Evolutionary conservation across 2,329 filamentous ascomycete genomes (phyloP).

Genomic region (Aspergillus puulaauensis): DNA sequence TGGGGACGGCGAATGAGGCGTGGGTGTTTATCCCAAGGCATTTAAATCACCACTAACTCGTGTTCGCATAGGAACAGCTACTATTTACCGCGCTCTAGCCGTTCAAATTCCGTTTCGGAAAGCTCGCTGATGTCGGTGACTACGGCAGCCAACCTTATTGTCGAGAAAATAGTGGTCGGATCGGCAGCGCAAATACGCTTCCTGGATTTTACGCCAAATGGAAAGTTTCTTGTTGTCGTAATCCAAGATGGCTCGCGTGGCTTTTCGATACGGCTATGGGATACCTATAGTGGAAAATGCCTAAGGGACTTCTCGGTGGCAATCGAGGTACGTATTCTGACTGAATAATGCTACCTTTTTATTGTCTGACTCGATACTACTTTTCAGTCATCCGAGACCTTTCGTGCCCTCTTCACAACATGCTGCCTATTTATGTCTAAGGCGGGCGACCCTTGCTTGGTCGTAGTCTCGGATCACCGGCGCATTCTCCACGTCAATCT

Average conservation of each 20-base stretch:
- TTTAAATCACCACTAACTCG: not conserved
- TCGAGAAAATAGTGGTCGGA: not conserved
- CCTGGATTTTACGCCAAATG: slow-evolving; percentile 11
- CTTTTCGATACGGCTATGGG: slow-evolving; percentile 14
- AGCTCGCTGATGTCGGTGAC: not conserved
- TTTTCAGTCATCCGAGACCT: not conserved
- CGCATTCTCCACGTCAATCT: slow-evolving; percentile 3
- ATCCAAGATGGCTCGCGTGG: slow-evolving; percentile 1
- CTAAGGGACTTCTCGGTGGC: slow-evolving; percentile 4
- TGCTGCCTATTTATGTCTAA: not conserved
- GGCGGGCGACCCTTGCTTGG: not conserved
- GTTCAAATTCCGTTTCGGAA: slow-evolving; percentile 12
- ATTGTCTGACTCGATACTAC: not conserved
- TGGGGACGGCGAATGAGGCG: slow-evolving; percentile 10
- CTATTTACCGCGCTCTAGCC: slow-evolving; percentile 4
- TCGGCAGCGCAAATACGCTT: slow-evolving; percentile 11
- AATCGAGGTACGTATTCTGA: not conserved
- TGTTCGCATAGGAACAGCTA: not conserved
- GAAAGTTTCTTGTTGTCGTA: slow-evolving; percentile 12
- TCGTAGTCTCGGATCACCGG: slow-evolving; percentile 1
- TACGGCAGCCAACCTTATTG: slow-evolving; percentile 10
- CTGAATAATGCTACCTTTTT: not conserved
- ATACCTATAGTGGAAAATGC: slow-evolving; percentile 7
- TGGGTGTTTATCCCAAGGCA: not conserved
- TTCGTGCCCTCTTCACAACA: not conserved